phyloP scores from a whole-genome alignment of 2,329 filamentous ascomycete species.

The Aspergillus glaucus region DNA sequence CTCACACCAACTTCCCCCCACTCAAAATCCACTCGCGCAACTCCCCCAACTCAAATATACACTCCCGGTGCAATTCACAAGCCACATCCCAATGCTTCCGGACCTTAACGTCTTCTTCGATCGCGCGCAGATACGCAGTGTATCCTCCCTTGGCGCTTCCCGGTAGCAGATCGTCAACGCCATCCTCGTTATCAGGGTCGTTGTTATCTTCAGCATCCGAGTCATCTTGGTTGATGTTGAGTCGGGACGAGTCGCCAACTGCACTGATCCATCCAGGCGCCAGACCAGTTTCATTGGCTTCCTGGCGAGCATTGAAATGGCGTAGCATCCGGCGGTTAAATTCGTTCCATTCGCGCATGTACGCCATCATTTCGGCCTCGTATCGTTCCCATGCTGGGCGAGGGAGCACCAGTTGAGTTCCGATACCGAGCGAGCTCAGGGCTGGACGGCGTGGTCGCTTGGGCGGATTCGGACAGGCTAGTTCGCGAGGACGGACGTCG shows the following conservation, averaged over 20 bases:
- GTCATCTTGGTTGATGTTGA: conserved; percentile 25
- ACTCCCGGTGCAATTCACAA: conserved; percentile 39
- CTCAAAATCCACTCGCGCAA: conserved; percentile 33
- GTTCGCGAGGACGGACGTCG: conserved; percentile 29
- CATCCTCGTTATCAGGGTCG: conserved; percentile 15
- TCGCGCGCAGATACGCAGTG: conserved; percentile 38
- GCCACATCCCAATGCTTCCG: conserved; percentile 45
- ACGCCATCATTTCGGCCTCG: conserved; percentile 47
- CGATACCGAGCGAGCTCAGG: conserved; percentile 12
- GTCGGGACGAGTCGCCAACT: conserved; percentile 40
- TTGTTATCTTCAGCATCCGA: conserved; percentile 14
- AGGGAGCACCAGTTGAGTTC: conserved; percentile 36
- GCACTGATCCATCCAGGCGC: conserved; percentile 47
- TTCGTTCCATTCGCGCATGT: conserved; percentile 51
- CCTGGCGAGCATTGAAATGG: conserved; percentile 51
- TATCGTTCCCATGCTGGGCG: conserved; percentile 47
- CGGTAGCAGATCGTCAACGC: conserved; percentile 25
- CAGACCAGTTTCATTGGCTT: conserved; percentile 40
- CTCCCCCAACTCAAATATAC: conserved; percentile 32
- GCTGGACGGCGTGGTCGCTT: conserved; percentile 40
- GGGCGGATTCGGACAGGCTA: conserved; percentile 48
- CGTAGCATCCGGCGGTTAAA: conserved; percentile 51
- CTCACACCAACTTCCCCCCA: conserved; percentile 25
- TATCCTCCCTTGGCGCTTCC: conserved; percentile 36
- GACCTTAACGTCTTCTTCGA: conserved; percentile 42